Evolutionary conservation across 768 basidiomycete genomes (phyloP), one percentile per base, ranked within the genome.

Genomic region (Trametes coccinea): DNA sequence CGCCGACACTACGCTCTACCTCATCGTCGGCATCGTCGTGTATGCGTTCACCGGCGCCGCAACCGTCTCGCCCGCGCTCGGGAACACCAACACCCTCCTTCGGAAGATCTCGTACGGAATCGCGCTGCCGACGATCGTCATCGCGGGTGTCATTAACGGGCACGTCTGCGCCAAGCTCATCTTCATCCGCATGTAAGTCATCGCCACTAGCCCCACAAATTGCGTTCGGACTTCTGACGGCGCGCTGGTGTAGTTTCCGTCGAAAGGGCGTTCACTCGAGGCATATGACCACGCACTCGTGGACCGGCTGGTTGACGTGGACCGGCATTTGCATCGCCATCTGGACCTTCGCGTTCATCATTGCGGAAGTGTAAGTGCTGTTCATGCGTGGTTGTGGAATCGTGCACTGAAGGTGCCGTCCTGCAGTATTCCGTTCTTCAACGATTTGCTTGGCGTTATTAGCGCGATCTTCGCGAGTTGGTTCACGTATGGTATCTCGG

Each of bases 151-250:
- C 41, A 67, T 73, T 60, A 71, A 71, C 56, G 72, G 72, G 4
- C 70, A 73, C 56, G 72, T 73, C 40, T 73, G 72, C 50, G 72
- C 72, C 11, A 73, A 73, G 63, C 60, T 73, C 40, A 66, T 71
- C 17, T 69, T 70, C 60, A 63, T 71, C 50, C 52, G 70, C 4
- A 69, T 71, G 68, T 69, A 34, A 40, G 67, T 22, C 22, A 22
- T 22, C 22, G 22, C 22, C 22, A 22, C 22, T 22, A 22, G 22
- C 22, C 22, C 22, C 22, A 22, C 22, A 22, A 22, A 22, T 22
- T 22, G 22, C 22, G 22, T 22, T 22, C 22, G 22, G 22, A 22
- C 22, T 22, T 22, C 22, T 22, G 22, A 22, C 22, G 22, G 22
- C 22, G 22, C 22, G 22, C 22, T 22, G 22, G 22, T 22, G 40